Evolutionary conservation across 768 basidiomycete genomes (phyloP), one percentile per base, ranked within the genome.

Genomic region (Gyrodon lividus): DNA sequence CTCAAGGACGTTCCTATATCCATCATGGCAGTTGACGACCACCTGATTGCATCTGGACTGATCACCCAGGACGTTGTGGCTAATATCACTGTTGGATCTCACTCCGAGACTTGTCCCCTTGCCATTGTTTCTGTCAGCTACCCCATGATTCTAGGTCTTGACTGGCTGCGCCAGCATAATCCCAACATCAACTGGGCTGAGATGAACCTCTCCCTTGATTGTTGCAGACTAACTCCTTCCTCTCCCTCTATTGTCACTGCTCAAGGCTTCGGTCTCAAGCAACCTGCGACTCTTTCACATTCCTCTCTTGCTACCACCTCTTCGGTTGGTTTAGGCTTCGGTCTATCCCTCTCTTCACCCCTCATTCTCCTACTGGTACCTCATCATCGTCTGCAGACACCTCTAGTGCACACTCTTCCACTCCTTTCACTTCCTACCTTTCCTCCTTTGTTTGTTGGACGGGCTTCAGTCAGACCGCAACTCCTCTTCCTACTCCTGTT

Each of bases 31-130:
- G 65, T 74, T 24, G 71, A 75, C 49, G 59, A 74, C 52, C 60
- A 66, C 40, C 74, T 71, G 13, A 69, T 75, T 30, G 62, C 69
- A 19, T 73, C 70, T 43, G 76, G 76, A 5, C 58, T 73, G 12
- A 63, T 76, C 39, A 73, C 72, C 41, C 69, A 74, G 30, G 68
- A 73, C 46, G 59, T 74, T 24, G 51, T 74, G 6, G 51, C 68
- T 14, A 35, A 58, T 3, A 41, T 77, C 5, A 43, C 46, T 2
- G 54, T 72, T 40, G 14, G 26, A 5, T 34, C 60, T 39, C 72
- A 68, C 45, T 47, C 52, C 2, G 72, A 75, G 58, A 50, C 37
- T 19, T 46, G 69, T 37, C 26, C 57, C 17, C 59, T 75, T 1
- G 60, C 46, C 39, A 59, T 74, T 13, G 65, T 74, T 23, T 59